Conservation (phyloP, 371 early-diverging fungal species). For the Mucor ambiguus region DNA sequence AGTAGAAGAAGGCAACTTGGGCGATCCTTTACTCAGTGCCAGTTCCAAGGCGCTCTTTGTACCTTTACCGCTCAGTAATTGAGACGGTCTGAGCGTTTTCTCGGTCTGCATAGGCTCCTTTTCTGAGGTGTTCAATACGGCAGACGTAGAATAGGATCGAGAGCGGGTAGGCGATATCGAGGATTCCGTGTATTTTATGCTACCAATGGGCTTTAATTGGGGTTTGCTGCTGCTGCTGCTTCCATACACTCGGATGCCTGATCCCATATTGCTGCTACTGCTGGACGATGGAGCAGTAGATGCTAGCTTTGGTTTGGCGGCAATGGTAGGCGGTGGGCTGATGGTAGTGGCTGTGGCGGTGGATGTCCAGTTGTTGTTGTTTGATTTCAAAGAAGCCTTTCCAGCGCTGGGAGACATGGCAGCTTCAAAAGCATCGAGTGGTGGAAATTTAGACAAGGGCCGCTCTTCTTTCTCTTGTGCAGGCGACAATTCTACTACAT, state of each 20-base stretch:
- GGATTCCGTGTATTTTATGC: neutral
- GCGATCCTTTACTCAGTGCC: constrained; percentile 21
- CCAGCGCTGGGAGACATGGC: constrained; percentile 17
- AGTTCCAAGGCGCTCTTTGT: constrained; percentile 18
- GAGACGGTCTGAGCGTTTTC: constrained; percentile 13
- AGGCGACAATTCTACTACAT: constrained; percentile 34
- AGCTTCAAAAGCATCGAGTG: constrained; percentile 32
- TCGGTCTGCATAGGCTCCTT: neutral
- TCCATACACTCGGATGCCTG: neutral
- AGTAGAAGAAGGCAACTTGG: neutral
- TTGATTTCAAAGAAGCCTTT: neutral
- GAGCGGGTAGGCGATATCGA: constrained; percentile 14
- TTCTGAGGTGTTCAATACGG: constrained; percentile 3
- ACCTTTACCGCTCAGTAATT: constrained; percentile 6
- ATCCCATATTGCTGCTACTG: neutral
- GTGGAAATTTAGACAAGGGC: constrained; percentile 2
- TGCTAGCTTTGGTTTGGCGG: constrained; percentile 9
- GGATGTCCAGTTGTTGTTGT: neutral
- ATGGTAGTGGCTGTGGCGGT: neutral
- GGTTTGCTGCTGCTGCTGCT: neutral
- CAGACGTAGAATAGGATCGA: constrained; percentile 28
- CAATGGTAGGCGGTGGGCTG: neutral
- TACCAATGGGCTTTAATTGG: neutral
- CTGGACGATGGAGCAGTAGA: neutral
- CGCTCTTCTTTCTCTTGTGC: neutral